These are phyloP conservation scores for Boletus pseudo-olivaceus DNA, from an alignment of 768 basidiomycete species.

Conservation along the genomic window DNA sequence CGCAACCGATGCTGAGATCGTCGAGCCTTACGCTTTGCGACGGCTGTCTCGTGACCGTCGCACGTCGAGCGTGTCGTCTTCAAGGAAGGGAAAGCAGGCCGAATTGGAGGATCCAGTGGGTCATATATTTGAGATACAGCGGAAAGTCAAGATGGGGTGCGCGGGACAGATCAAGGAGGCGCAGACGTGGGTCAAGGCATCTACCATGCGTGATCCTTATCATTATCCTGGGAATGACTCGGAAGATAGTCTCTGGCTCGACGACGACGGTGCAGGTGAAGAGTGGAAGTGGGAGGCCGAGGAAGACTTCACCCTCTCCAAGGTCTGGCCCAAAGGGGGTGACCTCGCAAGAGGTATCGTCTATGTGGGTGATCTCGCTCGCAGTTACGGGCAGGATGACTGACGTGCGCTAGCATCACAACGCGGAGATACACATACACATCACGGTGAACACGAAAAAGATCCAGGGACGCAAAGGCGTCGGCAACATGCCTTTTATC, in stretches of 20 bases:
- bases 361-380: conserved; percentile 47
- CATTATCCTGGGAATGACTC: conserved; percentile 39
- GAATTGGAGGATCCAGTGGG: conserved; percentile 24
- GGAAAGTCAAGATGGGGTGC: conserved; percentile 40
- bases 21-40: conserved; percentile 16
- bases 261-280: conserved; percentile 36
- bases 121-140: conserved; percentile 62
- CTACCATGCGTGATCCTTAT: conserved; percentile 51
- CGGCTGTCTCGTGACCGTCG: conserved; percentile 30
- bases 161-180: conserved; percentile 55
- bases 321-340: conserved; percentile 51
- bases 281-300: conserved; percentile 70
- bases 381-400: not conserved
- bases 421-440: conserved; percentile 50
- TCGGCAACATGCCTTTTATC: conserved; percentile 58
- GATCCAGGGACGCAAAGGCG: conserved; percentile 53
- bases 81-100: conserved; percentile 21
- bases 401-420: conserved; percentile 45
- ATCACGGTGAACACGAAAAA: conserved; percentile 56
- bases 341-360: conserved; percentile 48
- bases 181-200: conserved; percentile 46
- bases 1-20: conserved; percentile 24
- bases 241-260: conserved; percentile 30
- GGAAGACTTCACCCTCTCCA: conserved; percentile 57
- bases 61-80: conserved; percentile 7